Evolutionary conservation across 164 flowering plant species (phyloP), one percentile per base, ranked within the genome.

Genomic region (Annona squamosa): DNA sequence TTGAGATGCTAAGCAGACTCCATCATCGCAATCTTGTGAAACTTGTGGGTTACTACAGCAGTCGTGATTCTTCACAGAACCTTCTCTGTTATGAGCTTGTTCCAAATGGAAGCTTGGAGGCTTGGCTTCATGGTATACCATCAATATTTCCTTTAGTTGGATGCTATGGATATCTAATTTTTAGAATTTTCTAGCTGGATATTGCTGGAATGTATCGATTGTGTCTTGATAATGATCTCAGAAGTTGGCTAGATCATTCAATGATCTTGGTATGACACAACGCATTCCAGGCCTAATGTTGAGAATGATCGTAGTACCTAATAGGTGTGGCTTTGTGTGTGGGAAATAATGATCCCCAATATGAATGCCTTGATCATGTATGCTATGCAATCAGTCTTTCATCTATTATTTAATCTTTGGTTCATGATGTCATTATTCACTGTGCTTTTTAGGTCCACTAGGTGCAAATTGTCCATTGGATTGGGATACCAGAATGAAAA

Each of bases 21-120:
- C 99, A 95, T 84, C 99, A 95, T 77, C 92, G 98, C 46, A 95
- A 95, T 82, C 93, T 95, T 76, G 99, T 95, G 68, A 95, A 93
- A 82, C 98, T 95, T 77, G 97, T 95, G 42, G 98, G 99, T 71
- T 95, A 91, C 81, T 89, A 86, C 69, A 88, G 92, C 78, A 88
- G 73, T 74, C 91, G 90, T 62, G 93, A 91, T 63, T 81, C 96
- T 65, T 90, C 97, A 61, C 97, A 91, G 73, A 88, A 93, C 77
- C 85, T 95, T 48, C 93, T 95, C 46, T 93, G 98, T 71, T 95
- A 95, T 73, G 98, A 95, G 82, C 97, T 95, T 78, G 95, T 95
- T 61, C 90, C 98, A 71, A 95, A 93, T 87, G 98, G 99, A 73
- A 91, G 93, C 84, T 86, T 93, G 74, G 98, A 95, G 83, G 87